Evolutionary conservation across 2,329 filamentous ascomycete genomes (phyloP).

Genomic region (Claviceps sorghi): DNA sequence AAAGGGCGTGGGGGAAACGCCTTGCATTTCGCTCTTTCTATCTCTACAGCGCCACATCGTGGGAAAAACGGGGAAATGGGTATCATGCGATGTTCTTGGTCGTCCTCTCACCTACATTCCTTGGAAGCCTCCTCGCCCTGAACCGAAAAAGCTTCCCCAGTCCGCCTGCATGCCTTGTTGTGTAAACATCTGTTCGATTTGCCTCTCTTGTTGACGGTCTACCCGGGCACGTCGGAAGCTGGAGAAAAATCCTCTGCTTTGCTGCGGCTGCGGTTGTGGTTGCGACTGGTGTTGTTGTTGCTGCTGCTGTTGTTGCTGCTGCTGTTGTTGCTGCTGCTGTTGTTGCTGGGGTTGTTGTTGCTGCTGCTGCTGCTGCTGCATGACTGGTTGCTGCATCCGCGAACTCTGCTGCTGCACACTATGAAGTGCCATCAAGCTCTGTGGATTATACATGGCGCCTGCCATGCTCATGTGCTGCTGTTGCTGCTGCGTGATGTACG

Average conservation of each 20-base stretch:
- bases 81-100: slow-evolving; percentile 18
- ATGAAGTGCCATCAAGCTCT: slow-evolving; percentile 28
- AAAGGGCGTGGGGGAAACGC: background rate
- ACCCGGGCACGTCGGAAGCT: slow-evolving; percentile 12
- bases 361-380: slow-evolving; percentile 17
- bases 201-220: slow-evolving; percentile 20
- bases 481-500: slow-evolving; percentile 49
- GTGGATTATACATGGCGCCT: slow-evolving; percentile 29
- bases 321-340: slow-evolving; percentile 9
- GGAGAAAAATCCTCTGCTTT: slow-evolving; percentile 16
- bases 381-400: slow-evolving; percentile 3
- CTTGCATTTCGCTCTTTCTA: background rate
- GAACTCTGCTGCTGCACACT: slow-evolving; percentile 8
- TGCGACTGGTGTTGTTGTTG: background rate
- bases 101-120: slow-evolving; percentile 23
- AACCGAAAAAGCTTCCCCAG: slow-evolving; percentile 33
- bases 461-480: slow-evolving; percentile 27
- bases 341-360: slow-evolving; percentile 4
- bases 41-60: background rate
- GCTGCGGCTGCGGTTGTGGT: slow-evolving; percentile 11
- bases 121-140: slow-evolving; percentile 27
- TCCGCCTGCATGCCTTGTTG: slow-evolving; percentile 30
- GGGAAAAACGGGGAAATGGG: slow-evolving; percentile 13
- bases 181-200: slow-evolving; percentile 37
- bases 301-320: slow-evolving; percentile 9